A percentile compares a stretch with the other conserved stretches of the same genome.
These are phyloP conservation scores for Pseudodiploospora longispora DNA, from an alignment of 2,329 filamentous ascomycete species.

Conservation along the genomic window DNA sequence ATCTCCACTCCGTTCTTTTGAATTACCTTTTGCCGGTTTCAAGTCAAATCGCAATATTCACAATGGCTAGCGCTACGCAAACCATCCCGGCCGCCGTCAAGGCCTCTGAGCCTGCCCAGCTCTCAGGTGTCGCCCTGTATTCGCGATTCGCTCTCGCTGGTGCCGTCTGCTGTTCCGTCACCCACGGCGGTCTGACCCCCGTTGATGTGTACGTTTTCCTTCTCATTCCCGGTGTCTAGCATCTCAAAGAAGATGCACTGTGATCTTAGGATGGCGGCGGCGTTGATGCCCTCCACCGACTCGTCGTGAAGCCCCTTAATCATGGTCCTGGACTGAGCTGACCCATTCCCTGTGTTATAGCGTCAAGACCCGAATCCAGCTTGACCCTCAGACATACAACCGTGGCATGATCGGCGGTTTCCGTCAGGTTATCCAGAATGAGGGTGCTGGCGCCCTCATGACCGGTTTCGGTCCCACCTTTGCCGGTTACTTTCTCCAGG, in stretches of 20 bases:
- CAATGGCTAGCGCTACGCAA: constrained; percentile 5
- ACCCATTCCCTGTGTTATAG: constrained; percentile 34
- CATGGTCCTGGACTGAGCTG: constrained; percentile 13
- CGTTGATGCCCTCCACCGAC: background rate
- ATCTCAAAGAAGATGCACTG: background rate
- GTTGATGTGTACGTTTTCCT: constrained; percentile 87
- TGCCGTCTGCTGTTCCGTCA: constrained; percentile 96
- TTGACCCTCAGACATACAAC: constrained; percentile 86
- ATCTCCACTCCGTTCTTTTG: constrained; percentile 1
- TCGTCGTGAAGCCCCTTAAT: background rate
- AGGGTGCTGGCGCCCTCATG: constrained; percentile 78
- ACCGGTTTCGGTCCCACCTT: constrained; percentile 81
- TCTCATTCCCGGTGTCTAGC: background rate
- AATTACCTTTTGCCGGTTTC: background rate
- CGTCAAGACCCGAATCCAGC: constrained; percentile 94
- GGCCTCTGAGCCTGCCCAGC: constrained; percentile 33
- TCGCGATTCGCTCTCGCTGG: constrained; percentile 94
- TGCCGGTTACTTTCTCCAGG: constrained; percentile 90
- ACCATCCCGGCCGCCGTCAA: constrained; percentile 18
- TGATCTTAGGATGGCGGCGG: too few species aligned
- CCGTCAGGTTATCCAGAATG: constrained; percentile 73
- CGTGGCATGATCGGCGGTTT: constrained; percentile 78
- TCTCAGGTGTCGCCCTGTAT: constrained; percentile 63
- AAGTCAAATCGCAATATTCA: background rate
- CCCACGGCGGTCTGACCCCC: constrained; percentile 92